Evolutionary conservation across 306 rosid genomes (phyloP), one percentile per base, ranked within the genome.

Genomic region (Argentina anserina): DNA sequence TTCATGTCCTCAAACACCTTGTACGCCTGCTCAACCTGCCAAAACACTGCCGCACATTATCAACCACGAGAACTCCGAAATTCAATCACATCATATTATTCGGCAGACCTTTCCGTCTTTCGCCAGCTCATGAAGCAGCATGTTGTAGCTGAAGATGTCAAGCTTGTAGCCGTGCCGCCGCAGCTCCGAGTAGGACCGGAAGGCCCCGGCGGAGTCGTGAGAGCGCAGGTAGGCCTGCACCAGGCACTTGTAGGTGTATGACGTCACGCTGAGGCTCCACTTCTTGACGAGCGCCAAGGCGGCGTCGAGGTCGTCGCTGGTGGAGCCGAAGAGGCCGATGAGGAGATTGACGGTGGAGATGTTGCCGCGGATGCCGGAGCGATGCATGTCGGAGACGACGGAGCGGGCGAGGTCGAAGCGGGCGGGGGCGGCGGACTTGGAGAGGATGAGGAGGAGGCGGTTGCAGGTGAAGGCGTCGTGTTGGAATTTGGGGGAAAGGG

Each of bases 1-100:
- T 86, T 91, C 98, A 94, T 94, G 67, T 94, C 97, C 78, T 88
- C 90, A 69, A 79, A 94, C 72, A 88, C 85, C 86, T 84, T 89
- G 77, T 81, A 79, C 14, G 91, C 95, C 71, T 78, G 75, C 69
- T 88, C 91, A 75, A 86, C 90, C 97, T 93, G 88, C 71, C 76
- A 79, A 83, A 83, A 63, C 3, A 18, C 75, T 70, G 74, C 80
- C 63, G 80, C 81, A 85, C 18, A 83, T 67, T 76, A 45, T 63
- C 60, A 12, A 87, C 84, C 75, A 81, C 18, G 0, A 26, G 25
- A 25, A 11, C 17, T 7, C 13, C 28, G 1, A 18, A n/a, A 21
- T n/a, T n/a, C n/a, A 53, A 55, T 12, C 33, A 25, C 17, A 25
- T 23, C 3, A 55, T 5, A 23, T 23, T n/a, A 10, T n/a, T 23